phyloP scores from a whole-genome alignment of 2,329 filamentous ascomycete species.

The Chalara sp. region DNA sequence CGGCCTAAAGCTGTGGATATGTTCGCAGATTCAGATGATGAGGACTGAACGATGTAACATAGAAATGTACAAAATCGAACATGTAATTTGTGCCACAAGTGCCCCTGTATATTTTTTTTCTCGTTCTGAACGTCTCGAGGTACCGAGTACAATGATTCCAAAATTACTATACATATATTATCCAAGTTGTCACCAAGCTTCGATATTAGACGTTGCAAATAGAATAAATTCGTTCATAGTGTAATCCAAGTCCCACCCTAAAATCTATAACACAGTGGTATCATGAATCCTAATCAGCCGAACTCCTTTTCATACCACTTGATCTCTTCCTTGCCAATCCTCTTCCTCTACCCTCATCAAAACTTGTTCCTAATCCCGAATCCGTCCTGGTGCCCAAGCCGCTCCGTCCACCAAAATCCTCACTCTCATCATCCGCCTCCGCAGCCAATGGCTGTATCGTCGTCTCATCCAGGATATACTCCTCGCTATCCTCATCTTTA shows the following conservation, averaged over 20 bases:
- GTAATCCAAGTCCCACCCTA: too few relatives aligned
- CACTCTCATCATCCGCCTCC: constrained; percentile 42
- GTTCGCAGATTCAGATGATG: constrained; percentile 71
- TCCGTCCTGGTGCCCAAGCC: constrained; percentile 30
- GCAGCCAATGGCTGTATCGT: constrained; percentile 25
- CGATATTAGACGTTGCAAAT: too few relatives aligned
- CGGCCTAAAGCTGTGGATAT: constrained; percentile 72
- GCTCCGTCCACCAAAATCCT: constrained; percentile 26
- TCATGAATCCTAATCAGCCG: too few relatives aligned
- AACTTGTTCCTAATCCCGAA: constrained; percentile 49
- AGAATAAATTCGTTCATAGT: too few relatives aligned
- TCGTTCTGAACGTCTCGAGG: too few relatives aligned
- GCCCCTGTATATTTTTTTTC: too few relatives aligned
- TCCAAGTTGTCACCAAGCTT: too few relatives aligned
- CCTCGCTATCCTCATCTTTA: constrained; percentile 23
- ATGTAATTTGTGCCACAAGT: too few relatives aligned
- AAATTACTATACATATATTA: too few relatives aligned
- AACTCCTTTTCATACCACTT: constrained; percentile 8
- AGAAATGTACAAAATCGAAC: too few relatives aligned
- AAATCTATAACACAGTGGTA: too few relatives aligned
- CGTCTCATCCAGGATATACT: constrained; percentile 16
- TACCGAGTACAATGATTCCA: too few relatives aligned
- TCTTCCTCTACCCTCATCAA: constrained; percentile 31
- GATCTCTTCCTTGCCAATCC: constrained; percentile 21
- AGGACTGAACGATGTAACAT: constrained; percentile 10